These are phyloP conservation scores for Solanum appendiculatum DNA, from an alignment of 257 asterid genomes.

Conservation along the genomic window DNA sequence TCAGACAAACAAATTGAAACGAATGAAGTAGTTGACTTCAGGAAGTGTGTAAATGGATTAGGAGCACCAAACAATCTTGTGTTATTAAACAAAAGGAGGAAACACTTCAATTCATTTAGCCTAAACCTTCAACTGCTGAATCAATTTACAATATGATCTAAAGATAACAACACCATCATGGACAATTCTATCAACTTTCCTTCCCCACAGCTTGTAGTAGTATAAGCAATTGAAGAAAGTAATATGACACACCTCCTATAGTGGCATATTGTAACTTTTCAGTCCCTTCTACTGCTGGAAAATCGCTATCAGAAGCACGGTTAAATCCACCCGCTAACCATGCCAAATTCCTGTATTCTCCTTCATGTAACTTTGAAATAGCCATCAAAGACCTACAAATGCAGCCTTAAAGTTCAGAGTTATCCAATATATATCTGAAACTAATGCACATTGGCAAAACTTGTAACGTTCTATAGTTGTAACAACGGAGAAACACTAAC, in stretches of 20 bases:
- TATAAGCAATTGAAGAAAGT: conserved; percentile 69
- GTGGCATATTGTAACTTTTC: conserved; percentile 88
- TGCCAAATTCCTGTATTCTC: conserved; percentile 74
- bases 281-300: conserved; percentile 55
- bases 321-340: conserved; percentile 87
- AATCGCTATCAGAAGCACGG: conserved; percentile 42
- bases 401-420: neutral
- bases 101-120: neutral
- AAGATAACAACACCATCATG: neutral
- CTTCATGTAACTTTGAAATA: conserved; percentile 37
- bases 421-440: neutral
- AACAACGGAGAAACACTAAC: neutral
- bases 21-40: neutral
- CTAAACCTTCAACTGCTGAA: neutral
- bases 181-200: conserved; percentile 16
- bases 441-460: neutral
- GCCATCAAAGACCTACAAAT: conserved; percentile 66
- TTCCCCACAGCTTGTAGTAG: conserved; percentile 52
- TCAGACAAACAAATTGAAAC: neutral
- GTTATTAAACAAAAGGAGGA: neutral
- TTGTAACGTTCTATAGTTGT: neutral
- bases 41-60: neutral
- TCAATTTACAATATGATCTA: neutral
- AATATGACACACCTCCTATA: conserved; percentile 74
- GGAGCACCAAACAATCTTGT: neutral